A percentile compares a stretch with the other conserved stretches of the same genome.
phyloP scores from a whole-genome alignment of 345 rosid genomes.

The Salix koriyanagi region DNA sequence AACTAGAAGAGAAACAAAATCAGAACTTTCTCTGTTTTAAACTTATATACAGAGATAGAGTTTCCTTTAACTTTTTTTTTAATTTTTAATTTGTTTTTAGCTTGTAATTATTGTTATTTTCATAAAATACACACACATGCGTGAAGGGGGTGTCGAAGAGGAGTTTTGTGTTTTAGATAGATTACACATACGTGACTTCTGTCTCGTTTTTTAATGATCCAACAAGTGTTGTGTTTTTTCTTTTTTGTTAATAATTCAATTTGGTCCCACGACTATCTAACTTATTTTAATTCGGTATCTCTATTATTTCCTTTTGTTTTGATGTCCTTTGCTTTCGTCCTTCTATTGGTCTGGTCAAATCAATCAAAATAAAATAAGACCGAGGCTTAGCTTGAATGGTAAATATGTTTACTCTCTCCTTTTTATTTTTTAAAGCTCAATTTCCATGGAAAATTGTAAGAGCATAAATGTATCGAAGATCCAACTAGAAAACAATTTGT shows the following conservation, averaged over 20 bases:
- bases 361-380: no score
- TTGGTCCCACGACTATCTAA: not conserved
- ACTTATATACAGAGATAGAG: not conserved
- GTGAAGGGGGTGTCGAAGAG: not conserved
- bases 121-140: not conserved
- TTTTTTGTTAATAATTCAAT: not conserved
- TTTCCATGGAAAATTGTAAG: no score
- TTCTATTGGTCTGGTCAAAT: no score
- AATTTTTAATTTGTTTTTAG: not conserved
- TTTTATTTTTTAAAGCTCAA: no score
- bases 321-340: no score
- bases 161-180: no score
- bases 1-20: conserved; percentile 43
- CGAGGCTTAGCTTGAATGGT: no score
- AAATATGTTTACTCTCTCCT: no score
- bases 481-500: no score
- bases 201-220: not conserved
- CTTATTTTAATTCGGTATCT: no score
- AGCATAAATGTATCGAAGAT: no score
- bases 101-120: not conserved
- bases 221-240: not conserved
- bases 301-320: no score
- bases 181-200: not conserved
- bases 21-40: conserved; percentile 37
- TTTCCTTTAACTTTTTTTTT: conserved; percentile 4